phyloP scores from a whole-genome alignment of 2,329 filamentous ascomycete genomes.

The Paecilomyces fulvus region DNA sequence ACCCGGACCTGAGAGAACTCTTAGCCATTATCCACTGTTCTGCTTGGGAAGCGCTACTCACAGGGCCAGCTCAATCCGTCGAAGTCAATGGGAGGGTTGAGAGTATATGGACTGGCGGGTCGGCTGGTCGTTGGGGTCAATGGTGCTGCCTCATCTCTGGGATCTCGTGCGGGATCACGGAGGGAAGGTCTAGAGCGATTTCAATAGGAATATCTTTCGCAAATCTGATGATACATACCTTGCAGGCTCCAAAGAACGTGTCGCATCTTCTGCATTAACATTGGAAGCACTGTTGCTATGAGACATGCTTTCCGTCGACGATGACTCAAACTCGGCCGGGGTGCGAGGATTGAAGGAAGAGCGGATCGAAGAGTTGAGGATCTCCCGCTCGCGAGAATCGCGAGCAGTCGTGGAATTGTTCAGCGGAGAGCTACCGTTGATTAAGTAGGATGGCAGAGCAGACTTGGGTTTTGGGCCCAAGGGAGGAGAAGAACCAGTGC shows the following conservation, averaged over 20 bases:
- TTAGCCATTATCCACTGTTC: background rate
- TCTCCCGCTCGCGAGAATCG: conserved; percentile 49
- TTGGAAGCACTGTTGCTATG: conserved; percentile 11
- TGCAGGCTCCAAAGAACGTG: conserved; percentile 11
- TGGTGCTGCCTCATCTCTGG: conserved; percentile 42
- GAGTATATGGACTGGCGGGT: conserved; percentile 42
- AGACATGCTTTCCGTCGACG: conserved; percentile 10
- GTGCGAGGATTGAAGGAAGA: conserved; percentile 44
- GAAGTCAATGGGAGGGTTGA: conserved; percentile 43
- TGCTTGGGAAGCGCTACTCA: conserved; percentile 21
- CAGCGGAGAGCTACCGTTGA: conserved; percentile 48
- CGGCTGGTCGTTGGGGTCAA: conserved; percentile 45
- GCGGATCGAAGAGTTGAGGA: conserved; percentile 50
- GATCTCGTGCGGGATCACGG: conserved; percentile 45
- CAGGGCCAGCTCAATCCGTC: conserved; percentile 46
- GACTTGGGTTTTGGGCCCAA: conserved; percentile 41
- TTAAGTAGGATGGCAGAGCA: conserved; percentile 48
- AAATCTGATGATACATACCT: conserved; percentile 15
- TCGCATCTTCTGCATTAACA: conserved; percentile 1
- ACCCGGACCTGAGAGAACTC: conserved; percentile 30
- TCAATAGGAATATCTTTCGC: background rate
- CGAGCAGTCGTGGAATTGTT: conserved; percentile 40
- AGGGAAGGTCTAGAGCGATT: conserved; percentile 20
- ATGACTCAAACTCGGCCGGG: conserved; percentile 21
- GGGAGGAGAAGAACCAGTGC: conserved; percentile 33